Percentiles rank a stretch among this genome's conserved stretches.
Evolutionary conservation across 2,329 filamentous ascomycete genomes (phyloP).

Genomic region (Verticillium nonalfalfae): DNA sequence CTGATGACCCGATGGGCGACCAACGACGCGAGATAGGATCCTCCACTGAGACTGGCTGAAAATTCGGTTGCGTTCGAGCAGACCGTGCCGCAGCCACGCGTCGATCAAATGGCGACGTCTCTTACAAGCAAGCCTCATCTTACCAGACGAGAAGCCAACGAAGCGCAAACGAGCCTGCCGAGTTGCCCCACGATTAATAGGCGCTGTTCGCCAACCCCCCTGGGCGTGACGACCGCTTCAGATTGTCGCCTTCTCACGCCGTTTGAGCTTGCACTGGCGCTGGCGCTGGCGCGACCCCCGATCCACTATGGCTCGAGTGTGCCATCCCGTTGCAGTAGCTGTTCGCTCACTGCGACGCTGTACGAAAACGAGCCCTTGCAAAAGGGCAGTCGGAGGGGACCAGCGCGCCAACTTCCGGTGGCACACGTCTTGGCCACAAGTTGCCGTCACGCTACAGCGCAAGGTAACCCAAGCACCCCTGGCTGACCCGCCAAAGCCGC

Average conservation of each 20-base stretch:
- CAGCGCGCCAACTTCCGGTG: neutral
- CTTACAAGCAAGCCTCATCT: neutral
- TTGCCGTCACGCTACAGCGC: neutral
- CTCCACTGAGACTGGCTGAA: neutral
- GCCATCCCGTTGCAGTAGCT: neutral
- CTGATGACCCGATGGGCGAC: neutral
- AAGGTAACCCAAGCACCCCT: neutral
- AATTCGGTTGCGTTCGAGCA: neutral
- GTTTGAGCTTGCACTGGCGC: neutral
- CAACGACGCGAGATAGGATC: neutral
- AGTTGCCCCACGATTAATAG: neutral
- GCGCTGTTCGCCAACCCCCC: neutral
- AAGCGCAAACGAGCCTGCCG: neutral
- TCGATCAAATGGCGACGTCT: neutral
- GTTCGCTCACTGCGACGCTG: neutral
- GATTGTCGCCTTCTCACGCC: neutral
- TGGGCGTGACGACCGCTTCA: neutral
- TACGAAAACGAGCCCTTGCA: neutral
- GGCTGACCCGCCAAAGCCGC: neutral
- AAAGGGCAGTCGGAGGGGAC: neutral
- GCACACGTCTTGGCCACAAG: neutral
- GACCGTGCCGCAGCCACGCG: neutral
- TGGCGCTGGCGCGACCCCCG: neutral
- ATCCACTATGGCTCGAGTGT: neutral
- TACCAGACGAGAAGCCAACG: neutral